A percentile compares a stretch with the other conserved stretches of the same genome.
phyloP scores from a whole-genome alignment of 352 stramenopile genomes.

The Phytopythium cucurbitacearum region DNA sequence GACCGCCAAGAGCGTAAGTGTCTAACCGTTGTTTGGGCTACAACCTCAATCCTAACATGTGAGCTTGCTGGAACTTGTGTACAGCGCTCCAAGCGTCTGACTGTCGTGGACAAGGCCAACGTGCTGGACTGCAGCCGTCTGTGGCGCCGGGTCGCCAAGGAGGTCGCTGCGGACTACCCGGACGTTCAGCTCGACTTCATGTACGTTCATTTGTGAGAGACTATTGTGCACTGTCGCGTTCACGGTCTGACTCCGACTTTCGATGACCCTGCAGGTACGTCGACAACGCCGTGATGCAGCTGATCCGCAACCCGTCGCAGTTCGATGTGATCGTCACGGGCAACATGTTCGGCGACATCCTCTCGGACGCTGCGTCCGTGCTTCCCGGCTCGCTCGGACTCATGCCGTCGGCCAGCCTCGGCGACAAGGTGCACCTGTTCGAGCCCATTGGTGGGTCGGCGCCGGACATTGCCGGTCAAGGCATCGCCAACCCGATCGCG shows the following conservation, averaged over 20 bases:
- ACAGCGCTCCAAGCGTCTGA: constrained; percentile 93
- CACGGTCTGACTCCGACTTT: constrained; percentile 16
- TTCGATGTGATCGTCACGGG: constrained; percentile 99
- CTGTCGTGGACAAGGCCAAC: constrained; percentile 99
- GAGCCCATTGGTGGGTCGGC: constrained; percentile 98
- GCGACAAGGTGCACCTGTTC: constrained; percentile 91
- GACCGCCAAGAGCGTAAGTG: constrained; percentile 67
- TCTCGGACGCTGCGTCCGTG: constrained; percentile 97
- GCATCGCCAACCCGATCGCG: constrained; percentile 96
- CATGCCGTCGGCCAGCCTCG: constrained; percentile 97
- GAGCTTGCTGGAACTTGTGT: constrained; percentile 33
- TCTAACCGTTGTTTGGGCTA: not conserved
- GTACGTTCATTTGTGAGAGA: constrained; percentile 17
- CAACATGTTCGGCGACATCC: constrained; percentile 99
- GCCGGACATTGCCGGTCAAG: constrained; percentile 96
- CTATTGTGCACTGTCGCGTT: not conserved
- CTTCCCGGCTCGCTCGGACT: constrained; percentile 97
- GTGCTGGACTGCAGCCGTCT: constrained; percentile 95
- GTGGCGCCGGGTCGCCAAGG: constrained; percentile 91
- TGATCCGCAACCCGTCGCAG: constrained; percentile 97
- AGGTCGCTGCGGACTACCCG: constrained; percentile 87
- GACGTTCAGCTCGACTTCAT: constrained; percentile 96
- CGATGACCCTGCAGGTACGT: constrained; percentile 93
- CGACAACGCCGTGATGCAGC: constrained; percentile 98
- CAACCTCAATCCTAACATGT: constrained; percentile 7